These are phyloP conservation scores for Beauveria pseudobassiana DNA, from an alignment of 2,329 filamentous ascomycete species.

Conservation along the genomic window DNA sequence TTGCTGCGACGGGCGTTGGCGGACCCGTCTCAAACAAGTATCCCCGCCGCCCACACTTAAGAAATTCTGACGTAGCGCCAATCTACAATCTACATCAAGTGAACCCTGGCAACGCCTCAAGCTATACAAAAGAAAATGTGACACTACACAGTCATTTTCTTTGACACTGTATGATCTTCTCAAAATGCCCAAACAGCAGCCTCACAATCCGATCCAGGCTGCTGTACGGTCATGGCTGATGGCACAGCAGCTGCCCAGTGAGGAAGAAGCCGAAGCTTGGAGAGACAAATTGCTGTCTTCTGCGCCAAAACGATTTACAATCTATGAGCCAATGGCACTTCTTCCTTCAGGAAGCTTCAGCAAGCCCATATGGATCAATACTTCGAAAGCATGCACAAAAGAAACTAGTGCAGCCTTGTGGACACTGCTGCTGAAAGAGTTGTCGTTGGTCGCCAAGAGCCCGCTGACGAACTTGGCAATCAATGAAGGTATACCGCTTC, in stretches of 20 bases:
- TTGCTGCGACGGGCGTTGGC: neutral
- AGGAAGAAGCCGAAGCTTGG: conserved; percentile 11
- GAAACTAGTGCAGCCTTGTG: conserved; percentile 34
- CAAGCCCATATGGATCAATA: conserved; percentile 29
- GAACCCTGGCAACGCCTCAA: too few species aligned
- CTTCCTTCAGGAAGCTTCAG: conserved; percentile 53
- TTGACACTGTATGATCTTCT: too few species aligned
- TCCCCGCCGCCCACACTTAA: conserved; percentile 5
- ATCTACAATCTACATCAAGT: neutral
- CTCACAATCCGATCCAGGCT: conserved; percentile 23
- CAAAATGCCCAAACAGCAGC: conserved; percentile 10
- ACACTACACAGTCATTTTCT: neutral
- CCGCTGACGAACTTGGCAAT: conserved; percentile 49
- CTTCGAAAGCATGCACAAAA: conserved; percentile 24
- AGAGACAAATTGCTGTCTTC: conserved; percentile 27
- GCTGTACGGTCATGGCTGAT: conserved; percentile 25
- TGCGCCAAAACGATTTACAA: conserved; percentile 50
- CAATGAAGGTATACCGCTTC: conserved; percentile 54
- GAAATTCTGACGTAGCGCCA: conserved; percentile 13
- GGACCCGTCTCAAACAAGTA: neutral
- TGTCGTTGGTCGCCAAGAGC: conserved; percentile 35
- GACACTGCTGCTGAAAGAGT: conserved; percentile 36
- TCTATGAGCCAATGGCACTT: conserved; percentile 55
- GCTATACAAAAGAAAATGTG: neutral
- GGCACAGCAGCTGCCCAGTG: conserved; percentile 3